A percentile compares a stretch with the other conserved stretches of the same genome.
These are phyloP conservation scores for Prasinococcaceae sp. DNA, from an alignment of 139 green algal genomes.

Conservation along the genomic window DNA sequence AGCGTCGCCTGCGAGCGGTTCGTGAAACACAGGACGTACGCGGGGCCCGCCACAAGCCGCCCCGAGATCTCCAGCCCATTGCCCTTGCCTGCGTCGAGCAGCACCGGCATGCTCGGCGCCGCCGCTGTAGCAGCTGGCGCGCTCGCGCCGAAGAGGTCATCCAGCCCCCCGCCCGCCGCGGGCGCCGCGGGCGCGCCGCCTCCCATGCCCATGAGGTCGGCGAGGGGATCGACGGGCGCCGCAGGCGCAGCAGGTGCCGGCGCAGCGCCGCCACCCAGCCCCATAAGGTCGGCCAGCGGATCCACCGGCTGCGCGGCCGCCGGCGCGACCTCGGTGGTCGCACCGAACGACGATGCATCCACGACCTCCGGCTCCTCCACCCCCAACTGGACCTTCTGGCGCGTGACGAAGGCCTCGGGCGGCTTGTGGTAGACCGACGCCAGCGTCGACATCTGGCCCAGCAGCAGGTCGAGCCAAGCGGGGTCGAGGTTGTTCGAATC, in stretches of 20 bases:
- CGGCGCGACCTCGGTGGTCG: neutral
- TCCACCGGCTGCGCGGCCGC: slow-evolving; percentile 11
- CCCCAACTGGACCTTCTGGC: too few relatives aligned
- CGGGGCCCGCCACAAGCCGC: slow-evolving; percentile 30
- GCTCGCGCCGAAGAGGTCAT: slow-evolving; percentile 21
- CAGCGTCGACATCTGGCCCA: slow-evolving; percentile 63
- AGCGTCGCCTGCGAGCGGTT: slow-evolving; percentile 24
- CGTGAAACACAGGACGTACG: slow-evolving; percentile 68
- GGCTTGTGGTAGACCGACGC: slow-evolving; percentile 89
- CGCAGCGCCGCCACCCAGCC: slow-evolving; percentile 25
- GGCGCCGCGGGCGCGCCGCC: neutral
- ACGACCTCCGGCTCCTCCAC: too few relatives aligned
- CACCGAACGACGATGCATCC: too few relatives aligned
- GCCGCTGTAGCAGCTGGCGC: neutral
- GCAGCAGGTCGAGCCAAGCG: slow-evolving; percentile 54
- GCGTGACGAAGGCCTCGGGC: slow-evolving; percentile 30
- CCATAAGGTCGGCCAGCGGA: slow-evolving; percentile 57
- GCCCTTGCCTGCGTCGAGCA: slow-evolving; percentile 49
- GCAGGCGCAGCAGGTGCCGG: slow-evolving; percentile 9
- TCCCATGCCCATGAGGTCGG: slow-evolving; percentile 13
- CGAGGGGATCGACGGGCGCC: slow-evolving; percentile 11
- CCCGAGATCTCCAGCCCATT: slow-evolving; percentile 62
- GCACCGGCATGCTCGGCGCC: slow-evolving; percentile 27
- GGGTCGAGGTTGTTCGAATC: slow-evolving; percentile 55
- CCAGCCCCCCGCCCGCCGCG: neutral